Percentiles rank a stretch among this genome's conserved stretches.
These are phyloP conservation scores for Umbelopsis sp. DNA, from an alignment of 192 early-diverging fungal species.

Conservation along the genomic window DNA sequence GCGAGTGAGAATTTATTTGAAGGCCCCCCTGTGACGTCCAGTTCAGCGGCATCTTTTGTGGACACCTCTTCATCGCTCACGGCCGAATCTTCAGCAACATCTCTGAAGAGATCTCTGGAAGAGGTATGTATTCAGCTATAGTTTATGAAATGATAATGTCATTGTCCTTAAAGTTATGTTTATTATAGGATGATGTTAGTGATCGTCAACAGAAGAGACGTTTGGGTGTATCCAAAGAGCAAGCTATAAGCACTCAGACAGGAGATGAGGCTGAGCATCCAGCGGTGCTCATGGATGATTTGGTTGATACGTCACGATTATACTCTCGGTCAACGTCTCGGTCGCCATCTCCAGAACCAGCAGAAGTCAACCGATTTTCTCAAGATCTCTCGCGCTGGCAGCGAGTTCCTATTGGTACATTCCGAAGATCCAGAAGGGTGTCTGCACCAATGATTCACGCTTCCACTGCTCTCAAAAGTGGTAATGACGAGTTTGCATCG, in stretches of 20 bases:
- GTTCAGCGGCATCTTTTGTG: not conserved
- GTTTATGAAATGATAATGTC: not conserved
- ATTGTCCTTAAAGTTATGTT: not conserved
- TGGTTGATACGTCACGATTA: slow-evolving; percentile 51
- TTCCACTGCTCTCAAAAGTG: slow-evolving; percentile 36
- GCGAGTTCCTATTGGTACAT: slow-evolving; percentile 54
- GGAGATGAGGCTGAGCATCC: not conserved
- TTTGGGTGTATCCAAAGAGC: not conserved
- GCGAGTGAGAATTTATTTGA: not conserved
- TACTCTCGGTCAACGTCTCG: slow-evolving; percentile 43
- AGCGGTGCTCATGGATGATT: slow-evolving; percentile 49
- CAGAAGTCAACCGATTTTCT: slow-evolving; percentile 29
- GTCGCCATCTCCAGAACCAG: slow-evolving; percentile 44
- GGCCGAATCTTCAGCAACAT: not conserved
- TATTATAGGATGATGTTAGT: not conserved
- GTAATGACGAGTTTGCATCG: slow-evolving; percentile 38
- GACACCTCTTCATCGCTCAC: not conserved
- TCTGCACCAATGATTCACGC: slow-evolving; percentile 38
- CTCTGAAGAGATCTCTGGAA: not conserved
- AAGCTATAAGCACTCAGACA: not conserved
- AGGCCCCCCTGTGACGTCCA: not conserved
- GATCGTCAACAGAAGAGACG: not conserved
- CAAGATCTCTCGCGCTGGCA: slow-evolving; percentile 53
- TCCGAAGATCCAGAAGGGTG: slow-evolving; percentile 39
- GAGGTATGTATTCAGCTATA: not conserved